Evolutionary conservation across 345 rosid genomes (phyloP).

Genomic region (Salix brachista): DNA sequence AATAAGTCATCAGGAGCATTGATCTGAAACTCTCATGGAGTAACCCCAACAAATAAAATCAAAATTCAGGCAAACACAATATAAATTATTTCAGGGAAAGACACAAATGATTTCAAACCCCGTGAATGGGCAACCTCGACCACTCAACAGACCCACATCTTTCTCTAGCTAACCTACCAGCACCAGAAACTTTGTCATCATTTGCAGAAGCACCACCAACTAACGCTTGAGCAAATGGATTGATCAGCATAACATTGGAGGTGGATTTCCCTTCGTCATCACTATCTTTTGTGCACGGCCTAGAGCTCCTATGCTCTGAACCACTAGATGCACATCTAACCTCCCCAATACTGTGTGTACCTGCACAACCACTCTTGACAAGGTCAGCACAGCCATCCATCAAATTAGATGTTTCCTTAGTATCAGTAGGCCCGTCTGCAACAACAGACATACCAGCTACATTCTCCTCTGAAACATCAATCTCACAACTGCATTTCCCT

Average conservation of each 20-base stretch:
- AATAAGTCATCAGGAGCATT: background rate
- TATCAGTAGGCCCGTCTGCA: constrained; percentile 26
- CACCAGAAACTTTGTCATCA: constrained; percentile 26
- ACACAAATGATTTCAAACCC: constrained; percentile 36
- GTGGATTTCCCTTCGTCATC: constrained; percentile 18
- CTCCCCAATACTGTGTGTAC: constrained; percentile 23
- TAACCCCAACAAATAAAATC: background rate
- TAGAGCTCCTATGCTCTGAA: constrained; percentile 19
- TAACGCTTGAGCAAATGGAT: constrained; percentile 13
- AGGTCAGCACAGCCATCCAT: constrained; percentile 11
- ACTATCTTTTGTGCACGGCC: constrained; percentile 24
- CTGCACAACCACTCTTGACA: constrained; percentile 20
- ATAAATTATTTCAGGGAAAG: constrained; percentile 5
- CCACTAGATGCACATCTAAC: constrained; percentile 32
- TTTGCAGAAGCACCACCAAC: constrained; percentile 15
- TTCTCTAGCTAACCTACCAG: constrained; percentile 27
- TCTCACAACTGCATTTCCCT: background rate
- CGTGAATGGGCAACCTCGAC: constrained; percentile 40
- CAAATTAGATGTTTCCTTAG: constrained; percentile 25
- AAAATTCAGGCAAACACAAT: background rate
- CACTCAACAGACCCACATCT: constrained; percentile 33
- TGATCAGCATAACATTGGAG: constrained; percentile 21
- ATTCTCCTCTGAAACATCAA: constrained; percentile 5
- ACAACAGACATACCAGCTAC: constrained; percentile 7
- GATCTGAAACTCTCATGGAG: background rate